Conservation (phyloP, 805 yeast species). For the Yamadazyma paraphyllophila region DNA sequence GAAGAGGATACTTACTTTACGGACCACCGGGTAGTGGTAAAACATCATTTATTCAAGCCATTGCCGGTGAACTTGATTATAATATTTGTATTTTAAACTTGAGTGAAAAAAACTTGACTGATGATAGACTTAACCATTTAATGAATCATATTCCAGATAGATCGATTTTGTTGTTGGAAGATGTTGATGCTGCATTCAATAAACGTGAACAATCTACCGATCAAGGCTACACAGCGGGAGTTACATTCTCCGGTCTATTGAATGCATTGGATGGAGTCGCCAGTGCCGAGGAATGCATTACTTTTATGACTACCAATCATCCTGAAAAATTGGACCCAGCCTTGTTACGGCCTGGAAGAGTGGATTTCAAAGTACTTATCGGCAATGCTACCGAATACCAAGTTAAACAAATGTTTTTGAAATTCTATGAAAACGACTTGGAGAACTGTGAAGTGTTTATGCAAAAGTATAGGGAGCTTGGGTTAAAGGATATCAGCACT, state of each 20-base stretch:
- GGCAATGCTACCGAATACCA: constrained; percentile 88
- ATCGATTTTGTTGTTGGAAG: constrained; percentile 81
- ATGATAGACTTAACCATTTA: constrained; percentile 88
- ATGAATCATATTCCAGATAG: constrained; percentile 96
- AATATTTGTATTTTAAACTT: constrained; percentile 90
- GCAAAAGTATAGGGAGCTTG: constrained; percentile 44
- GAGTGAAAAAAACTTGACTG: constrained; percentile 88
- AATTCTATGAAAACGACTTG: constrained; percentile 72
- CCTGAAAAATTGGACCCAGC: constrained; percentile 95
- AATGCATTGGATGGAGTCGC: constrained; percentile 98
- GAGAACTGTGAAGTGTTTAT: constrained; percentile 53
- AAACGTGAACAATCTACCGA: constrained; percentile 75
- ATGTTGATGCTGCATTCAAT: constrained; percentile 93
- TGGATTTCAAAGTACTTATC: constrained; percentile 77
- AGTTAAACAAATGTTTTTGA: constrained; percentile 76
- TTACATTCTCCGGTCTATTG: constrained; percentile 89
- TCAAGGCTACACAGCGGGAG: constrained; percentile 79
- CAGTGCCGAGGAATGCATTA: constrained; percentile 92
- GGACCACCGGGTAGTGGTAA: constrained; percentile 99
- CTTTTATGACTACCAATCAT: constrained; percentile 98
- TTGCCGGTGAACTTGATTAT: constrained; percentile 95
- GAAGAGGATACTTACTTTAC: constrained; percentile 88
- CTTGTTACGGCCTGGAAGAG: constrained; percentile 88
- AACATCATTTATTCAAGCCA: constrained; percentile 91
- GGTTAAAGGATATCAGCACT: constrained; percentile 62